Conservation (phyloP, 2,329 filamentous ascomycete species). For the Penicillium brasilianum region DNA sequence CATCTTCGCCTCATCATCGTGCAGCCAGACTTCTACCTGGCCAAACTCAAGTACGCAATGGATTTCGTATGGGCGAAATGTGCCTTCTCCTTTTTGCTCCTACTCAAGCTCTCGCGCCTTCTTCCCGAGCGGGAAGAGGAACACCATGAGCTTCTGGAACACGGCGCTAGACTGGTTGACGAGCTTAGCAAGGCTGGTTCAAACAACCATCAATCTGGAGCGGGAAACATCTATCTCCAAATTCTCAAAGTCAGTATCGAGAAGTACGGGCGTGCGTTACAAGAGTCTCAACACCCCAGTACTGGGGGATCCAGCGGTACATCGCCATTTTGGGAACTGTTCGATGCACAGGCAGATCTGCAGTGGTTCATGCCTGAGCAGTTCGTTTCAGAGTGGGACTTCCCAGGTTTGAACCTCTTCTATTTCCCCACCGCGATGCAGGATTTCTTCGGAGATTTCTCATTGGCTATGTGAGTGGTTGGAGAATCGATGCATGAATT, state of each 20-base stretch:
- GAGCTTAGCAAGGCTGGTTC: conserved; percentile 47
- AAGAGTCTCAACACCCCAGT: conserved; percentile 37
- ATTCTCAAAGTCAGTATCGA: conserved; percentile 57
- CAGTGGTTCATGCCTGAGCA: conserved; percentile 61
- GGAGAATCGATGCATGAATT: neutral
- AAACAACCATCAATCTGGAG: conserved; percentile 43
- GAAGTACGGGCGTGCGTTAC: conserved; percentile 55
- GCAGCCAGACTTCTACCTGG: conserved; percentile 55
- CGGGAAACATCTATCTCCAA: conserved; percentile 56
- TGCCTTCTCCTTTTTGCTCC: conserved; percentile 61
- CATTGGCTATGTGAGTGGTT: conserved; percentile 31
- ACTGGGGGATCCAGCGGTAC: conserved; percentile 24
- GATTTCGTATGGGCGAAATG: conserved; percentile 65
- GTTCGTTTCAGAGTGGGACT: conserved; percentile 64
- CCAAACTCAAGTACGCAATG: conserved; percentile 59
- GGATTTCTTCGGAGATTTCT: conserved; percentile 54
- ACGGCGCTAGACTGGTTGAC: conserved; percentile 51
- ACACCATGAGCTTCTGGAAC: conserved; percentile 48
- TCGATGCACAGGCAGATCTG: conserved; percentile 53
- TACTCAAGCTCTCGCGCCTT: conserved; percentile 59
- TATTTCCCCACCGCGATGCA: conserved; percentile 56
- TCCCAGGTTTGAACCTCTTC: conserved; percentile 59
- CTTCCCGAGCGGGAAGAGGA: conserved; percentile 50
- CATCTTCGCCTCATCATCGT: conserved; percentile 57
- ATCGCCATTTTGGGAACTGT: conserved; percentile 42